These are phyloP conservation scores for Colletotrichum navitas DNA, from an alignment of 2,329 filamentous ascomycete genomes.

Conservation along the genomic window DNA sequence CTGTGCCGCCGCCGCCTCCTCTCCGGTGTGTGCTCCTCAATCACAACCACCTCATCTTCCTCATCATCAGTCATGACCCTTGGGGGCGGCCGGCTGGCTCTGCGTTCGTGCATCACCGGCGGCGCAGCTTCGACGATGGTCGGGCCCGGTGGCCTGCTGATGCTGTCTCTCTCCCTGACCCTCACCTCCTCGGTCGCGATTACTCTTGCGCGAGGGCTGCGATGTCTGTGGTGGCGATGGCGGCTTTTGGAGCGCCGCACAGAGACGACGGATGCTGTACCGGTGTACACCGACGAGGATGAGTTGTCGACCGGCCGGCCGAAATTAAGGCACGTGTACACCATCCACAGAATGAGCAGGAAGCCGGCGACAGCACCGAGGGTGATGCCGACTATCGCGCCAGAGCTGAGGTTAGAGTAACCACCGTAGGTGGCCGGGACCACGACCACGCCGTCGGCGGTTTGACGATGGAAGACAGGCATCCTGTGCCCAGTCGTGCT, in stretches of 20 bases:
- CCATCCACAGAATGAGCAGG: constrained; percentile 64
- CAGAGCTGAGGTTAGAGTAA: constrained; percentile 54
- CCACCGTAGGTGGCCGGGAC: constrained; percentile 54
- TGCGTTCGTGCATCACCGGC: constrained; percentile 41
- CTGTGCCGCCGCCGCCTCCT: constrained; percentile 46
- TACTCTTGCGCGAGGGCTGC: constrained; percentile 41
- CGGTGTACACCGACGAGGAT: constrained; percentile 43
- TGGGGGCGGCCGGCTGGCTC: constrained; percentile 45
- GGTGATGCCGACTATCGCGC: constrained; percentile 58
- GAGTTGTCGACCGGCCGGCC: constrained; percentile 50
- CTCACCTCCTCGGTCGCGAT: constrained; percentile 50
- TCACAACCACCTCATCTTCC: constrained; percentile 50
- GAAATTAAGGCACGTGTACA: constrained; percentile 63
- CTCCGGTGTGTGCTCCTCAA: constrained; percentile 52
- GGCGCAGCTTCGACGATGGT: constrained; percentile 48
- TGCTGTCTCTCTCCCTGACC: constrained; percentile 43
- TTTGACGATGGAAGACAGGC: constrained; percentile 40
- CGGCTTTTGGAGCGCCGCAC: constrained; percentile 41
- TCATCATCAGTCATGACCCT: constrained; percentile 48
- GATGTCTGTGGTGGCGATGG: constrained; percentile 31
- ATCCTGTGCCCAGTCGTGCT: constrained; percentile 8
- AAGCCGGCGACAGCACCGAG: constrained; percentile 63
- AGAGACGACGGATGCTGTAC: constrained; percentile 44
- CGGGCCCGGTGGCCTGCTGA: constrained; percentile 35
- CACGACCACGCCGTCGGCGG: constrained; percentile 45